Base-by-base conservation (phyloP, 2,329 filamentous ascomycete species). In the Exophiala oligosperma region DNA sequence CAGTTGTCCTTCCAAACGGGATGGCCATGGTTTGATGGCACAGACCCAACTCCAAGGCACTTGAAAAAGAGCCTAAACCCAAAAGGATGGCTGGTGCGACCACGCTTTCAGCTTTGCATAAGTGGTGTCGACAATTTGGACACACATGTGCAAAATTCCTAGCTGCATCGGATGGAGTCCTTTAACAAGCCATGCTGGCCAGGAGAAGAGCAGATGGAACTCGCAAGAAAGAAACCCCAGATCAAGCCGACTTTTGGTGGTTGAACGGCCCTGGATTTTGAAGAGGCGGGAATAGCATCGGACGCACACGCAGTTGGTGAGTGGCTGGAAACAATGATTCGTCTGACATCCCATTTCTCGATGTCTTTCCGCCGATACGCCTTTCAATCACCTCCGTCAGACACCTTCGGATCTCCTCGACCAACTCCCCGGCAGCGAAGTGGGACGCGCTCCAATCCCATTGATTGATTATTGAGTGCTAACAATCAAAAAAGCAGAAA, bases 31-130 rank as follows among this genome's bases (percentile, higher is more conserved):
- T 46, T 41, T 43, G 44, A 50, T 52, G 23, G 48, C 55, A 49
- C 37, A 21, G 38, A 41, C 40, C 40, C 48, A 21, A 40, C 38
- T 24, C 28, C 17, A 49, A 43, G 50, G 46, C 56, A 35, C 24
- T 52, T 52, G 52, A 50, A 49, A 52, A 17, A 52, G 24, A 43
- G 49, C 41, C 59, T 62, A 62, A 56, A 47, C 56, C 48, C 38
- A 56, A 56, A 61, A 49, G 26, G 52, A 56, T 26, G 24, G 17
- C 52, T 61, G 59, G 59, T 61, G 59, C 41, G 52, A 56, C 56
- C 59, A 54, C 54, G 52, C 58, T 61, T 17, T 58, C 40, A 52
- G 48, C 52, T 56, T 53, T 62, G 56, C 44, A 21, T 52, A 12
- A 29, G 46, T 17, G 23, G 46, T 48, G 28, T 48, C 26, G 46